Percentiles rank a stretch among this genome's conserved stretches.
Conservation (phyloP, 1,284 basidiomycete genomes). For the Stygiomarasmius scandens region DNA sequence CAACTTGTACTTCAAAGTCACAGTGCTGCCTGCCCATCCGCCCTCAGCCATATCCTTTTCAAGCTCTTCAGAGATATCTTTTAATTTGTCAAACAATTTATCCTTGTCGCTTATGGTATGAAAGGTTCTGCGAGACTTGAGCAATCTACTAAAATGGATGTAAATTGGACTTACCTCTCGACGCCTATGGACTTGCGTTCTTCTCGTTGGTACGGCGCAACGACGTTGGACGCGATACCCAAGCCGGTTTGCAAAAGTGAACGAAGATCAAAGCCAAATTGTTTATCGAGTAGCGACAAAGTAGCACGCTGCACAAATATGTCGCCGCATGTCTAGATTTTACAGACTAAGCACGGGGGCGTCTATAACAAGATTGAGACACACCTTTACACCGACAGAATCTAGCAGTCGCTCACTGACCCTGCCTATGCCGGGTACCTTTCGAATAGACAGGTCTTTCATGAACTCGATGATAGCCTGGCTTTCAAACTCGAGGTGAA, state of each 20-base stretch:
- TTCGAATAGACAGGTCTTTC: slow-evolving; percentile 74
- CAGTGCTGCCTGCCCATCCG: slow-evolving; percentile 76
- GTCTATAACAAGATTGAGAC: slow-evolving; percentile 14
- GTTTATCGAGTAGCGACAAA: slow-evolving; percentile 82
- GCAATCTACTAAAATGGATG: slow-evolving; percentile 5
- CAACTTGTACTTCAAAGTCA: slow-evolving; percentile 82
- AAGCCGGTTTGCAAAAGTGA: slow-evolving; percentile 79
- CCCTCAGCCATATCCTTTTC: slow-evolving; percentile 72
- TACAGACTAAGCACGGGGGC: slow-evolving; percentile 6
- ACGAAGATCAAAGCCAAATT: slow-evolving; percentile 63
- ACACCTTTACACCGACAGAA: slow-evolving; percentile 82
- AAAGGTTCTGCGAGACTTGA: slow-evolving; percentile 66
- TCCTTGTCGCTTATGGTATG: slow-evolving; percentile 62
- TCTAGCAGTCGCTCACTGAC: slow-evolving; percentile 87
- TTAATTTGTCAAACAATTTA: slow-evolving; percentile 74
- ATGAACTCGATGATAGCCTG: slow-evolving; percentile 75
- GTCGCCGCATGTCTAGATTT: slow-evolving; percentile 79
- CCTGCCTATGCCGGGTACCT: slow-evolving; percentile 82
- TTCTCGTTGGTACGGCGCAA: slow-evolving; percentile 74
- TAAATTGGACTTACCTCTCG: slow-evolving; percentile 60
- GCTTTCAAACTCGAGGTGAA: slow-evolving; percentile 69
- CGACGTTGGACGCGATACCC: slow-evolving; percentile 83
- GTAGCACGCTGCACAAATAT: slow-evolving; percentile 75
- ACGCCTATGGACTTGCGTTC: slow-evolving; percentile 89
- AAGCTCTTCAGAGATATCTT: slow-evolving; percentile 79